phyloP scores from a whole-genome alignment of 768 basidiomycete genomes.

The Kwoniella heveanensis region DNA sequence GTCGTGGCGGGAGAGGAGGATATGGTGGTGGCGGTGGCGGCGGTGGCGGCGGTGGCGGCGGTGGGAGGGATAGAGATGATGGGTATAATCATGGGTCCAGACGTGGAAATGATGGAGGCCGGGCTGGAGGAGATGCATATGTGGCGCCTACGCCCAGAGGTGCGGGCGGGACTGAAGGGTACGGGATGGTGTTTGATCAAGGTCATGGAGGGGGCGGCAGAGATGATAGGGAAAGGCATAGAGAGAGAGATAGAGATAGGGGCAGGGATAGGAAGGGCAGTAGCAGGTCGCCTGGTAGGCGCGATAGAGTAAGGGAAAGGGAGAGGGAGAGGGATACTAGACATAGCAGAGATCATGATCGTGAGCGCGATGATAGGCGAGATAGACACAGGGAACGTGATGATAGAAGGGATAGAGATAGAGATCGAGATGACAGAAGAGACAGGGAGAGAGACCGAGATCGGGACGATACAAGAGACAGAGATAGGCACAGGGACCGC shows the following conservation, averaged over 20 bases:
- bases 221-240: constrained; percentile 6
- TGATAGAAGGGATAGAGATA: constrained; percentile 11
- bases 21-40: constrained; percentile 70
- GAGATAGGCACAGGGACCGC: background rate
- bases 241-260: constrained; percentile 17
- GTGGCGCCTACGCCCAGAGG: constrained; percentile 18
- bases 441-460: too few relatives aligned
- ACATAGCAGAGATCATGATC: constrained; percentile 23
- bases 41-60: constrained; percentile 17
- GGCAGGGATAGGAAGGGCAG: constrained; percentile 15
- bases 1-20: constrained; percentile 62
- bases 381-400: constrained; percentile 20
- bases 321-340: constrained; percentile 29
- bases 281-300: background rate
- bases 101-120: constrained; percentile 6
- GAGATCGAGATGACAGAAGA: constrained; percentile 13
- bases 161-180: constrained; percentile 19
- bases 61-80: constrained; percentile 27
- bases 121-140: constrained; percentile 6
- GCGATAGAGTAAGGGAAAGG: constrained; percentile 40
- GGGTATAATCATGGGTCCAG: constrained; percentile 20
- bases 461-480: background rate
- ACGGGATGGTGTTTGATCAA: constrained; percentile 27
- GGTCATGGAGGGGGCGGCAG: background rate
- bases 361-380: constrained; percentile 40